Base-by-base conservation (phyloP, 2,329 filamentous ascomycete genomes). In the Penicillium sp. region DNA sequence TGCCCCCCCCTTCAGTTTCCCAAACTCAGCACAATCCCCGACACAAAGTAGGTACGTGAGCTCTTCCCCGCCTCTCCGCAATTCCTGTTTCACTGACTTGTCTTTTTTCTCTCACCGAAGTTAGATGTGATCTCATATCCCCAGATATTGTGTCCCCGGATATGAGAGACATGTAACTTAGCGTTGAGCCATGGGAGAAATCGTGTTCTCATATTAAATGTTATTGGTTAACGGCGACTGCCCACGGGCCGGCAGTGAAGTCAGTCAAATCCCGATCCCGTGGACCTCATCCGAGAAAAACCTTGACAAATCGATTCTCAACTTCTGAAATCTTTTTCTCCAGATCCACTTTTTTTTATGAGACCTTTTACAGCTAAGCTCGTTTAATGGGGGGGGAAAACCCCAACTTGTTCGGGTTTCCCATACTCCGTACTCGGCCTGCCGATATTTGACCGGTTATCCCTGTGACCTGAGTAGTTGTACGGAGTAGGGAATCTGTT, bases 11-110 rank as follows among this genome's bases (percentile, higher is more conserved):
- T n/a, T n/a, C n/a, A n/a, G n/a, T n/a, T n/a, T n/a, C n/a, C n/a
- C n/a, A n/a, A n/a, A n/a, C n/a, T n/a, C n/a, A 5, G 10, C 11
- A 34, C 32, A 13, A 3, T 5, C 32, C 32, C 13, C 32, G 7
- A 30, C 29, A 43, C 42, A 27, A 29, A n/a, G n/a, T n/a, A n/a
- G n/a, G 36, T 19, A 16, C 18, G 9, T 19, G 9, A 16, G 8
- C 14, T 16, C 7, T 34, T 48, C 50, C 44, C 50, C 50, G 44
- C 44, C 44, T 52, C 50, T 53, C 50, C 50, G 30, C 50, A 53
- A 7, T 52, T 16, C 8, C 14, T n/a, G n/a, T n/a, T n/a, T n/a
- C n/a, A n/a, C n/a, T 14, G 13, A 23, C 23, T n/a, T 14, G n/a
- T 9, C 43, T 42, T 8, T 14, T 40, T 53, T 52, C 43, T 41